phyloP scores from a whole-genome alignment of 176 grass and related monocot species.

The Oryza brachyantha region DNA sequence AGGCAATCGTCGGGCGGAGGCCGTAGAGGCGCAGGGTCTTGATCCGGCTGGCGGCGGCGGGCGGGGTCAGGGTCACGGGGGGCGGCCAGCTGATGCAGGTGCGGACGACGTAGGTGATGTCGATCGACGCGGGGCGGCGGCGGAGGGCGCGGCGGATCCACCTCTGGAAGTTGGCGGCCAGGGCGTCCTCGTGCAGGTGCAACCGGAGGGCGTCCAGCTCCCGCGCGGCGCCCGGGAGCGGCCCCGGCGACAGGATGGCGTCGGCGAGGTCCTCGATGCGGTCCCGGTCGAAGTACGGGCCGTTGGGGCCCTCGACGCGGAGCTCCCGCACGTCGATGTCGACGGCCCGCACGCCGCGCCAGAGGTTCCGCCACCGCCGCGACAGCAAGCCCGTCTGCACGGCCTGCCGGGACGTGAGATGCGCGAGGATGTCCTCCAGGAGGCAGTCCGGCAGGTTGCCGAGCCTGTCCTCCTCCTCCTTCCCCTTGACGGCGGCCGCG shows the following conservation, averaged over 20 bases:
- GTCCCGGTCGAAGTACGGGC: background rate
- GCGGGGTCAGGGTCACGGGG: background rate
- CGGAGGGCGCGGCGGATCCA: slow-evolving; percentile 15
- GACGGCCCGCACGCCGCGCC: too few species aligned
- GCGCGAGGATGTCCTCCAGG: background rate
- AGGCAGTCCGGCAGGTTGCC: background rate
- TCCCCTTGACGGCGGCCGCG: too few species aligned
- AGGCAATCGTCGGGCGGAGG: background rate
- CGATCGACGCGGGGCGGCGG: background rate
- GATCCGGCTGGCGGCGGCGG: background rate
- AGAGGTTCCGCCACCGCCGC: background rate
- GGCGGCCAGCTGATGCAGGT: background rate
- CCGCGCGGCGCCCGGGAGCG: background rate
- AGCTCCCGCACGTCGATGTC: too few species aligned
- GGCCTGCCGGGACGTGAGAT: background rate
- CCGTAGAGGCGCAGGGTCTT: background rate
- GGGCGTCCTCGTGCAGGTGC: background rate
- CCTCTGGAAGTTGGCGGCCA: background rate
- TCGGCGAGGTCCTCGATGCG: slow-evolving; percentile 22
- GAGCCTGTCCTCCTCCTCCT: background rate
- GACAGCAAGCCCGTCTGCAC: background rate
- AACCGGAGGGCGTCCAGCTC: slow-evolving; percentile 14
- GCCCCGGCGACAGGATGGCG: background rate
- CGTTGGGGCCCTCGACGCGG: too few species aligned
- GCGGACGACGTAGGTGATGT: background rate